These are phyloP conservation scores for Metschnikowia lochheadii DNA, from an alignment of 805 yeast species.

Conservation along the genomic window DNA sequence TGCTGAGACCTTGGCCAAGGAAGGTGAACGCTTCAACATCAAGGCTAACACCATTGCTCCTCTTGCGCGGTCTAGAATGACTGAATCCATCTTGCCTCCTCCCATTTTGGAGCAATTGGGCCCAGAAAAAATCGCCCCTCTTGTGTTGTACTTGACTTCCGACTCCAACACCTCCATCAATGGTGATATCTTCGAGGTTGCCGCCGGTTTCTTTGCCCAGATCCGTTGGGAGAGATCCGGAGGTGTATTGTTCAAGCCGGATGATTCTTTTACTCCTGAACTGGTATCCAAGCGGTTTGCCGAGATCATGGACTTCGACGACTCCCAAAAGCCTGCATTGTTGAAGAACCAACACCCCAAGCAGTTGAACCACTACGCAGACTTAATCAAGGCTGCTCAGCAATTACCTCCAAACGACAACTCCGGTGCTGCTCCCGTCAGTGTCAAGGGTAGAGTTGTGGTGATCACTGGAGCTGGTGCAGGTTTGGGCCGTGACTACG, in stretches of 20 bases:
- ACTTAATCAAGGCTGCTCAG: conserved; percentile 50
- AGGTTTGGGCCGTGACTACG: conserved; percentile 91
- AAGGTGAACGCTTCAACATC: conserved; percentile 83
- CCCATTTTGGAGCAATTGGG: conserved; percentile 73
- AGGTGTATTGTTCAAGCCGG: conserved; percentile 81
- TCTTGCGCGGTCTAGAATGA: conserved; percentile 93
- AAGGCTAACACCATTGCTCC: conserved; percentile 87
- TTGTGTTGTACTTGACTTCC: conserved; percentile 77
- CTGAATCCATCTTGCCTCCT: conserved; percentile 83
- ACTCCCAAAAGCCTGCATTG: conserved; percentile 46
- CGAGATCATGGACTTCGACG: conserved; percentile 60
- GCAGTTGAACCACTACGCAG: conserved; percentile 66
- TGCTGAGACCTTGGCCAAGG: conserved; percentile 92
- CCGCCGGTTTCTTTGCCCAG: conserved; percentile 90
- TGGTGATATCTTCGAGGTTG: conserved; percentile 84
- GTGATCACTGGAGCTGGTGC: conserved; percentile 93
- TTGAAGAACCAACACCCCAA: conserved; percentile 61
- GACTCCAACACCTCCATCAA: conserved; percentile 50
- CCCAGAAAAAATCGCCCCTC: conserved; percentile 90
- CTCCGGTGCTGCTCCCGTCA: conserved; percentile 41
- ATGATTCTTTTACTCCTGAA: conserved; percentile 75
- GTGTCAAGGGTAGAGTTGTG: conserved; percentile 79
- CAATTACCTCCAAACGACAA: conserved; percentile 49
- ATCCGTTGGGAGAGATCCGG: conserved; percentile 92
- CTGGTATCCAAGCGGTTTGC: conserved; percentile 67